Conservation (phyloP, 345 rosid species). For the Aurinia saxatilis region DNA sequence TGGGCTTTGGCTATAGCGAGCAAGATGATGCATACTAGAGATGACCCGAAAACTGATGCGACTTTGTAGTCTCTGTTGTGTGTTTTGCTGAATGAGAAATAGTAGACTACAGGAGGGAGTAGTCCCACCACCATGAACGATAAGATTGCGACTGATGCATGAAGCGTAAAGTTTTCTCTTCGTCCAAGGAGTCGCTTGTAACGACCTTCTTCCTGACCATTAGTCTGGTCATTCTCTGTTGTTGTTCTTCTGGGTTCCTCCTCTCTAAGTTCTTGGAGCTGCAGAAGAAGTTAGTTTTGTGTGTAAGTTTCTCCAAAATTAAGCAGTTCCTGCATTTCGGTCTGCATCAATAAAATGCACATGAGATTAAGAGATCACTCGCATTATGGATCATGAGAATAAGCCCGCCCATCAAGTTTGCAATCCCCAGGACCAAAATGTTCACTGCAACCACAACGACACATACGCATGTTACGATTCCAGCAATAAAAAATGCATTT, state of each 20-base stretch:
- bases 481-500: neutral
- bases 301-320: neutral
- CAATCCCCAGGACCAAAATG: conserved; percentile 67
- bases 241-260: conserved; percentile 37
- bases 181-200: conserved; percentile 56
- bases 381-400: conserved; percentile 53
- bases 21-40: conserved; percentile 51
- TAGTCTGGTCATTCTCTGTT: conserved; percentile 12
- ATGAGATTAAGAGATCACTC: conserved; percentile 27
- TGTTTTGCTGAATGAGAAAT: conserved; percentile 46
- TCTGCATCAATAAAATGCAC: neutral
- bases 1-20: conserved; percentile 68
- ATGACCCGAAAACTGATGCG: conserved; percentile 45
- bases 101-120: conserved; percentile 53
- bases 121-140: conserved; percentile 54
- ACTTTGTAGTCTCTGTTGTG: conserved; percentile 52
- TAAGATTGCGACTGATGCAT: conserved; percentile 41
- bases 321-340: neutral
- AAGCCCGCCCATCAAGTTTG: conserved; percentile 76
- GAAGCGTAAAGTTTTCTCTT: conserved; percentile 42
- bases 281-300: neutral
- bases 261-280: conserved; percentile 46
- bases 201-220: conserved; percentile 37
- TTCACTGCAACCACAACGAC: conserved; percentile 65
- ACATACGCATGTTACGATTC: neutral